Evolutionary conservation across 192 early-diverging fungal species (phyloP).

Genomic region (Phycomyces nitens): DNA sequence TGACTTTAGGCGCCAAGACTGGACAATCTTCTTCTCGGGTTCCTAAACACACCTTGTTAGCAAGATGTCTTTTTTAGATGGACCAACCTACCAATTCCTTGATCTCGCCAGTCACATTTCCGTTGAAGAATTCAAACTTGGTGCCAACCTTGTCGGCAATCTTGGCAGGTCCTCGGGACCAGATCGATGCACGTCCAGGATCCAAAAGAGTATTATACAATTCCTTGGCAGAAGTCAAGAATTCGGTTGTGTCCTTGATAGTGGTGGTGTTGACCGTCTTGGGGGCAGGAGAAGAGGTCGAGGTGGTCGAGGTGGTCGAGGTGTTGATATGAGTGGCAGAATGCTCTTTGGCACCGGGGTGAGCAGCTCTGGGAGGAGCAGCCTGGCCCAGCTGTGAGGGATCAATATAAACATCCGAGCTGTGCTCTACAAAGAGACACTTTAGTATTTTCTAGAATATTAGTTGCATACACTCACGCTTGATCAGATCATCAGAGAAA

Average conservation of each 20-base stretch:
- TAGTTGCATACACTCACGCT: constrained; percentile 38
- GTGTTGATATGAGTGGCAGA: constrained; percentile 4
- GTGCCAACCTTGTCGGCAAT: constrained; percentile 42
- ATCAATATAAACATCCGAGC: constrained; percentile 83
- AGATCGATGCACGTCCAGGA: constrained; percentile 64
- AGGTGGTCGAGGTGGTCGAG: constrained; percentile 1
- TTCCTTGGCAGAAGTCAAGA: constrained; percentile 78
- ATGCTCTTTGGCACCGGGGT: constrained; percentile 17
- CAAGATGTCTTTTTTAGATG: too few species aligned
- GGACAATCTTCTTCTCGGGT: constrained; percentile 73
- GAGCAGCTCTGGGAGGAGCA: constrained; percentile 34
- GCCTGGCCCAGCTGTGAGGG: constrained; percentile 38
- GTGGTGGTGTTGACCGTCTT: constrained; percentile 59
- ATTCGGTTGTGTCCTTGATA: constrained; percentile 75
- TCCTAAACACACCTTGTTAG: constrained; percentile 8
- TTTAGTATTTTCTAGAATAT: neutral
- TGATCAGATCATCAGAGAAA: constrained; percentile 71
- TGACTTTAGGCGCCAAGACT: constrained; percentile 79
- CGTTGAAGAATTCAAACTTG: constrained; percentile 78
- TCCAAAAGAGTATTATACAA: constrained; percentile 79
- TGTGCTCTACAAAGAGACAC: constrained; percentile 49
- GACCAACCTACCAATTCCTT: constrained; percentile 69
- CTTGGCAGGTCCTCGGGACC: constrained; percentile 70
- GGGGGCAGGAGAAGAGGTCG: constrained; percentile 15
- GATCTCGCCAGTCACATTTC: constrained; percentile 83